A percentile compares a stretch with the other conserved stretches of the same genome.
These are phyloP conservation scores for Pseudonitzschia multistriata DNA, from an alignment of 108 stramenopile genomes.

Conservation along the genomic window DNA sequence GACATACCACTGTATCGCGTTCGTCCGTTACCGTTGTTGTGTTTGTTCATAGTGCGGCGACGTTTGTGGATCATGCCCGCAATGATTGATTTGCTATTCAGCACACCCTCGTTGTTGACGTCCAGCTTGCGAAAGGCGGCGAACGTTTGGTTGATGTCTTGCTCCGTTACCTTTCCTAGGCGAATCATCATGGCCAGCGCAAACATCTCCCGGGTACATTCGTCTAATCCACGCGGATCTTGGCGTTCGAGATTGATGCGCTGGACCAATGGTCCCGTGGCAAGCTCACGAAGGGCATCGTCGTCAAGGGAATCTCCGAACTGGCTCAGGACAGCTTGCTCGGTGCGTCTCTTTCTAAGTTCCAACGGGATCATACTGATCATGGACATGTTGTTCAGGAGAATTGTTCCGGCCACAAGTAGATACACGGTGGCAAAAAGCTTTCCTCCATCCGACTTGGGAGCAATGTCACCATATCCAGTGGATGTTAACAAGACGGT, in stretches of 20 bases:
- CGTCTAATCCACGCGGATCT: conserved; percentile 67
- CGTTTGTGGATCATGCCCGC: conserved; percentile 45
- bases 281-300: conserved; percentile 77
- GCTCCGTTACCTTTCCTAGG: conserved; percentile 81
- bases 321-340: conserved; percentile 69
- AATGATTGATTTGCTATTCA: conserved; percentile 58
- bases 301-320: conserved; percentile 84
- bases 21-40: conserved; percentile 2
- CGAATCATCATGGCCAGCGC: conserved; percentile 88
- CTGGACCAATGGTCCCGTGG: conserved; percentile 79
- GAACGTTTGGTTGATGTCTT: conserved; percentile 80
- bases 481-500: conserved; percentile 74
- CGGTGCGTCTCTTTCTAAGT: conserved; percentile 77
- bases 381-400: conserved; percentile 85
- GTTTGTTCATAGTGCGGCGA: background rate
- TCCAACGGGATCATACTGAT: conserved; percentile 91
- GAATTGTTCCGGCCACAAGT: conserved; percentile 77
- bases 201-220: conserved; percentile 91
- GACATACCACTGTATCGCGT: background rate
- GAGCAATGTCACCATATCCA: conserved; percentile 86
- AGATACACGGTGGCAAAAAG: conserved; percentile 70
- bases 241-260: conserved; percentile 70
- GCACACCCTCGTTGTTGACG: conserved; percentile 66
- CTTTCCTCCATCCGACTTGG: conserved; percentile 67
- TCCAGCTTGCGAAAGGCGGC: conserved; percentile 82